Evolutionary conservation across 768 basidiomycete species (phyloP).

Genomic region (Lentinula sp.): DNA sequence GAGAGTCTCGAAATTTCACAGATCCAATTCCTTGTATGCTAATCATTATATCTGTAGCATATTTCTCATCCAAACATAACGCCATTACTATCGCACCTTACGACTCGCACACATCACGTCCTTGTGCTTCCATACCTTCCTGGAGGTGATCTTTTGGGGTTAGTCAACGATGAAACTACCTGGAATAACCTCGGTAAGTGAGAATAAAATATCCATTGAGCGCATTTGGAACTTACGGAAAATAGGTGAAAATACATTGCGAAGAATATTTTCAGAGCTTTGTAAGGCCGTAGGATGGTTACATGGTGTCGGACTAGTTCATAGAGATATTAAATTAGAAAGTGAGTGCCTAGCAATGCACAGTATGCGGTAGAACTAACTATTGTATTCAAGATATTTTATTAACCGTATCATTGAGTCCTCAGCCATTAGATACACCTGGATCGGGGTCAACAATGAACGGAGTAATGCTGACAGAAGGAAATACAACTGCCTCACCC

Average conservation of each 20-base stretch:
- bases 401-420: slow-evolving; percentile 2
- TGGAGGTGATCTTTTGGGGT: slow-evolving; percentile 78
- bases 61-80: slow-evolving; percentile 81
- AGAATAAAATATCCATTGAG: neutral
- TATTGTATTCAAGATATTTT: slow-evolving; percentile 3
- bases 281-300: slow-evolving; percentile 80
- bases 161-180: slow-evolving; percentile 54
- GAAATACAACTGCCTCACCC: neutral
- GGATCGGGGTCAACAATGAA: neutral
- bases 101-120: slow-evolving; percentile 67
- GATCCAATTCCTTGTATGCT: neutral
- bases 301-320: slow-evolving; percentile 80
- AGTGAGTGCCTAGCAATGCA: slow-evolving; percentile 30
- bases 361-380: neutral
- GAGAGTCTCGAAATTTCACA: slow-evolving; percentile 18
- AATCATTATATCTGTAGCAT: slow-evolving; percentile 36
- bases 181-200: slow-evolving; percentile 32
- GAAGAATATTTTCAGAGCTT: slow-evolving; percentile 73
- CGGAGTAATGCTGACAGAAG: neutral
- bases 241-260: slow-evolving; percentile 43
- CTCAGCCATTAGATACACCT: neutral
- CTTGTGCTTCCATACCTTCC: slow-evolving; percentile 71
- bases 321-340: slow-evolving; percentile 89
- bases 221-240: neutral
- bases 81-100: slow-evolving; percentile 62